Base-by-base conservation (phyloP, 352 stramenopile genomes). In the Thraustochytrium sp. region DNA sequence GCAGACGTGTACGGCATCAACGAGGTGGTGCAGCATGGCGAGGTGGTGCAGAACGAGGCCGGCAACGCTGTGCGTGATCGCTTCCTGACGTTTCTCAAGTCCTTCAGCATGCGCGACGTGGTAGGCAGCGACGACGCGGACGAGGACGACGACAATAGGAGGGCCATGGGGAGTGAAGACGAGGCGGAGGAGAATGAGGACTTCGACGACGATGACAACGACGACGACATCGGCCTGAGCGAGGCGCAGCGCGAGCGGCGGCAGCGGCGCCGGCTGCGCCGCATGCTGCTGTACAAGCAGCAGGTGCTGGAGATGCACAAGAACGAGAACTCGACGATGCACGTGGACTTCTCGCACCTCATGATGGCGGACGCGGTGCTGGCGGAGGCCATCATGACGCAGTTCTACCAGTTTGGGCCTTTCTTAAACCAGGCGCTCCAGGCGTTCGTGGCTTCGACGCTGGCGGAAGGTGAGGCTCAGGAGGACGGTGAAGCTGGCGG, bases 401-500 rank as follows among this genome's bases (percentile, higher is more conserved):
- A 54, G 31, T 87, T 90, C 74, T 89, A 93, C 48, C 61, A 84
- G 3, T 85, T 90, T 26, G 73, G 84, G 13, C 85, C 85, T 4
- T 90, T 85, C 65, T 38, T 91, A 38, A 65, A 87, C 23, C 87
- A 88, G 76, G 85, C 85, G 0, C 46, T 93, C 1, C 76, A 88
- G 11, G 74, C 85, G 23, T 90, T 90, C 5, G 83, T 92, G 0
- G 86, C 87, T 37, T 48, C 82, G 38, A 89, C 92, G 64, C 73
- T 92, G 0, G 53, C 87, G 16, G 38, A 77, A 8, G 31, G 65
- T 78, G 26, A 84, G 21, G 21, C 11, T 59, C 5, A 31, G 16
- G 26, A 59, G 16, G 26, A 59, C 51, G 51, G 21, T 0, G 34
- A 78, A 5, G 36, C 23, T 16, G 18, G 18, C 9, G 11, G 21